Evolutionary conservation across 2,329 filamentous ascomycete genomes (phyloP).

Genomic region (Sporothrix sp.): DNA sequence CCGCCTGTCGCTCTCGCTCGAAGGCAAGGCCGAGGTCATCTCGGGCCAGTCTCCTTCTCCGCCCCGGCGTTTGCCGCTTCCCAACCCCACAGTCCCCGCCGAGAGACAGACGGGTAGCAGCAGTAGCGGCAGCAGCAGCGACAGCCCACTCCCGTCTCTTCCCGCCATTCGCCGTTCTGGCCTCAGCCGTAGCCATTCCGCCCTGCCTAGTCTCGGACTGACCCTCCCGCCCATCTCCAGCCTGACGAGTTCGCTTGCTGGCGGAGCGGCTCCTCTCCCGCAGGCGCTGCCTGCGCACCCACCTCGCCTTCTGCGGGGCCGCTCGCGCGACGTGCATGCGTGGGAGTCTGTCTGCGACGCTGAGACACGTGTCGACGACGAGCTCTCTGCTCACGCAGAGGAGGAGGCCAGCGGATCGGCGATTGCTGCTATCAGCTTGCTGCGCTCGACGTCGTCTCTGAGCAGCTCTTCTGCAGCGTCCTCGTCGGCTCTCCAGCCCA

Average conservation of each 20-base stretch:
- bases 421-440: constrained; percentile 68
- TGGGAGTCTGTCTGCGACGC: constrained; percentile 90
- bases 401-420: constrained; percentile 72
- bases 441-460: constrained; percentile 56
- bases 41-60: constrained; percentile 59
- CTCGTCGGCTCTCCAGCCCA: constrained; percentile 36
- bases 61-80: constrained; percentile 45
- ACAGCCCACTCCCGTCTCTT: constrained; percentile 35
- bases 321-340: constrained; percentile 76
- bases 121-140: constrained; percentile 6
- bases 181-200: constrained; percentile 63
- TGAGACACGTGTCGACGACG: constrained; percentile 56
- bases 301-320: constrained; percentile 52
- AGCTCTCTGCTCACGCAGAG: constrained; percentile 70
- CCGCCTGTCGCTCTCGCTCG: constrained; percentile 71
- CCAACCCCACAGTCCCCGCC: constrained; percentile 23
- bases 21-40: constrained; percentile 83
- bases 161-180: constrained; percentile 40
- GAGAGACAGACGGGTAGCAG: background rate
- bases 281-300: constrained; percentile 18
- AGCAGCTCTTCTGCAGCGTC: constrained; percentile 30
- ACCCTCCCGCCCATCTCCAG: constrained; percentile 48
- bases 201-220: constrained; percentile 45
- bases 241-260: constrained; percentile 33
- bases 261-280: constrained; percentile 10